These are phyloP conservation scores for Aspergillus brasiliensis DNA, from an alignment of 2,329 filamentous ascomycete species.

Conservation along the genomic window DNA sequence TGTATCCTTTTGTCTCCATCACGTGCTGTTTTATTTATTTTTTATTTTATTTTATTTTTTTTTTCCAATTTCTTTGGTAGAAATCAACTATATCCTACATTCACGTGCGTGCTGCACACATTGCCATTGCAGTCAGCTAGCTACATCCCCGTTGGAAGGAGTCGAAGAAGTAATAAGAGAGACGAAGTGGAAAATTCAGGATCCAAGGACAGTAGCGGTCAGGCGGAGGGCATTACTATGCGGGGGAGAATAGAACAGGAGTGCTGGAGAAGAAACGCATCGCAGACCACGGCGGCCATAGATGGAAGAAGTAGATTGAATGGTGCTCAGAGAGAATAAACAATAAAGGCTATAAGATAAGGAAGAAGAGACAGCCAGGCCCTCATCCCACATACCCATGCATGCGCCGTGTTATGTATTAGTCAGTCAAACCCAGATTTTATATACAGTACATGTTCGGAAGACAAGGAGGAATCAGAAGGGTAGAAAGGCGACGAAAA, in stretches of 20 bases:
- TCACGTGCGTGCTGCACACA: background rate
- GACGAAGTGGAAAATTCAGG: background rate
- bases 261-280: background rate
- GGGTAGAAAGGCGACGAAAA: background rate
- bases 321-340: background rate
- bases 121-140: background rate
- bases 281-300: constrained; percentile 2
- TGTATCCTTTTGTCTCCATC: too few relatives aligned
- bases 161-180: background rate
- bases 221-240: too few relatives aligned
- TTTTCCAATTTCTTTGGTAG: background rate
- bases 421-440: constrained; percentile 6
- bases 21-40: too few relatives aligned
- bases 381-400: constrained; percentile 2
- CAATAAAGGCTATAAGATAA: background rate
- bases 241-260: too few relatives aligned
- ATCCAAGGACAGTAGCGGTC: too few relatives aligned
- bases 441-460: constrained; percentile 13
- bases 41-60: background rate
- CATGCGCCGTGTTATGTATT: constrained; percentile 12
- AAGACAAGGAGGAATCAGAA: background rate
- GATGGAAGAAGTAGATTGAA: constrained; percentile 6
- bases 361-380: background rate
- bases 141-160: background rate
- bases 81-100: background rate